A percentile compares a stretch with the other conserved stretches of the same genome.
Conservation (phyloP, 1,284 basidiomycete genomes). For the Gymnopus androsaceus region DNA sequence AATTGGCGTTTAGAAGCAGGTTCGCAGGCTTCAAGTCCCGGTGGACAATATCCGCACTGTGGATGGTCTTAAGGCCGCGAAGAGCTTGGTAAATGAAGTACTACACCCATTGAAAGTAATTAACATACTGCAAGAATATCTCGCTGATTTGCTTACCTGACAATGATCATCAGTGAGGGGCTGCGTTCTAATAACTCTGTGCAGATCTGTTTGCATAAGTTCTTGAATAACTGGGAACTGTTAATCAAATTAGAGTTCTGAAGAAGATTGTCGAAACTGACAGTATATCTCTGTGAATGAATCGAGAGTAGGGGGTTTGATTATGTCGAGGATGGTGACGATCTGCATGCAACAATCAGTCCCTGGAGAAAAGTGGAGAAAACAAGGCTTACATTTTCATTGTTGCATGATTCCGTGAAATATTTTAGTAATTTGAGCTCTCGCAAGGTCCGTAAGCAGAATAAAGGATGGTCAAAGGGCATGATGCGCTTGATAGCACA, state of each 20-base stretch:
- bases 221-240: constrained; percentile 47
- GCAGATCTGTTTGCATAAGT: constrained; percentile 84
- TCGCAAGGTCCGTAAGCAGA: constrained; percentile 74
- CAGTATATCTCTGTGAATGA: constrained; percentile 11
- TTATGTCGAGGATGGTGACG: constrained; percentile 4
- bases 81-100: constrained; percentile 92
- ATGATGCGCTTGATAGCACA: constrained; percentile 83
- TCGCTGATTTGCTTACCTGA: too few species aligned
- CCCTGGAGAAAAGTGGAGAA: background rate
- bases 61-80: constrained; percentile 90
- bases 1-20: constrained; percentile 91
- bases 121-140: too few species aligned
- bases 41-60: constrained; percentile 94
- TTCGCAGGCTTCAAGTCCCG: constrained; percentile 96
- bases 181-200: constrained; percentile 86
- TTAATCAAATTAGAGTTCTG: background rate
- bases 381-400: constrained; percentile 62
- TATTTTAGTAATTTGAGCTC: constrained; percentile 83
- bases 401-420: constrained; percentile 81
- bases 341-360: background rate
- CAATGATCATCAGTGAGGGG: constrained; percentile 41
- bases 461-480: constrained; percentile 82
- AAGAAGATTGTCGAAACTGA: background rate
- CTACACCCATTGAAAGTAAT: too few species aligned
- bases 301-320: constrained; percentile 4